A percentile compares a stretch with the other conserved stretches of the same genome.
phyloP scores from a whole-genome alignment of 805 yeast species.

The Ogataea trehalophila region DNA sequence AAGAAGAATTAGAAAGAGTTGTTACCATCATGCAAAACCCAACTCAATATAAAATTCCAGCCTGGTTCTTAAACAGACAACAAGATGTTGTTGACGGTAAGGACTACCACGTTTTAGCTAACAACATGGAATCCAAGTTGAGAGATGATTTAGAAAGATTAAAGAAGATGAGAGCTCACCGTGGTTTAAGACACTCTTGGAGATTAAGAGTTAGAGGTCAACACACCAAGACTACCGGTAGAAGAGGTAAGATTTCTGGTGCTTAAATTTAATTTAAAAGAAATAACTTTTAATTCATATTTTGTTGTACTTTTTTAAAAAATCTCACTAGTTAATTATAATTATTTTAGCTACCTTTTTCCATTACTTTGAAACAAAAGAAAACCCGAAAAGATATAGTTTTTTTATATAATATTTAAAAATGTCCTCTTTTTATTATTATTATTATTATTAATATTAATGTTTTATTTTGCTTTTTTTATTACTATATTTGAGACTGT shows the following conservation, averaged over 20 bases:
- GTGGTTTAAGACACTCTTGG: slow-evolving; percentile 99
- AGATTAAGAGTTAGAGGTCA: slow-evolving; percentile 99
- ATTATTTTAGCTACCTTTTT: too few relatives aligned
- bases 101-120: slow-evolving; percentile 98
- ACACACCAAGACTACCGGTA: slow-evolving; percentile 99
- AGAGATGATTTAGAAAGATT: slow-evolving; percentile 99
- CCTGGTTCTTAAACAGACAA: slow-evolving; percentile 99
- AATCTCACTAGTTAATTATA: too few relatives aligned
- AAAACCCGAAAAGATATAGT: too few relatives aligned
- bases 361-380: too few relatives aligned
- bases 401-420: too few relatives aligned
- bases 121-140: slow-evolving; percentile 98
- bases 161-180: slow-evolving; percentile 99
- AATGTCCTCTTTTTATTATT: too few relatives aligned
- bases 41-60: slow-evolving; percentile 97
- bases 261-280: slow-evolving; percentile 18
- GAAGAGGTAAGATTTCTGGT: slow-evolving; percentile 67
- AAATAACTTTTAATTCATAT: neutral
- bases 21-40: slow-evolving; percentile 99
- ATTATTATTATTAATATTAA: too few relatives aligned
- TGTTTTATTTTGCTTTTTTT: too few relatives aligned
- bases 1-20: slow-evolving; percentile 99
- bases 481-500: too few relatives aligned
- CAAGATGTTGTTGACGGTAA: slow-evolving; percentile 97
- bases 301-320: neutral